Evolutionary conservation across 2,329 filamentous ascomycete genomes (phyloP), one percentile per base, ranked within the genome.

Genomic region (Aspergillus neoniger): DNA sequence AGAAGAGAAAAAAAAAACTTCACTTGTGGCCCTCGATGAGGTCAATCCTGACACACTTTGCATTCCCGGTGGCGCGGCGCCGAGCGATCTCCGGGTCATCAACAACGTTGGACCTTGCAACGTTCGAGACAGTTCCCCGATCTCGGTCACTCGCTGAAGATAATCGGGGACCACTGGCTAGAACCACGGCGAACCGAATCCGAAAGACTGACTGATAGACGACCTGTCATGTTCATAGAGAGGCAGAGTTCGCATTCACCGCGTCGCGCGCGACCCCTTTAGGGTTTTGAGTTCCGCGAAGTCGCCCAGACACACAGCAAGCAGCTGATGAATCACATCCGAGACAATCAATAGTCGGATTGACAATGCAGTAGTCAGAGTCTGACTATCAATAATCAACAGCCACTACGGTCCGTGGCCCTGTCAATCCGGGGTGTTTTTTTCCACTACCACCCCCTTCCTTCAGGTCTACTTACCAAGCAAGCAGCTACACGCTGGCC

Each of bases 371-470:
- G 23, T 55, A 55, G 53, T 41, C 39, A 44, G 39, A 55, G n/a
- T 55, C 52, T 55, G 39, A 43, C 32, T 44, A 32, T 30, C 53
- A 55, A 55, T 55, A 55, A 55, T 55, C 28, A 41, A 36, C 23
- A 25, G 23, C 53, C 53, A 55, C 39, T 32, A 9, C 9, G 12
- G n/a, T 5, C 14, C n/a, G 30, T 30, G 51, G 52, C 36, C 52
- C 51, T 55, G 36, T 55, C 52, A 43, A 30, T 55, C 52, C 38
- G 38, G 51, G 51, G 51, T 30, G 21, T n/a, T 15, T 9, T 23
- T 36, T 9, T 15, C 23, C 52, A 30, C 28, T 44, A 25, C 28
- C 25, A 25, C 25, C 25, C 10, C 32, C 32, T 36, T 36, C 30
- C 10, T 14, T 36, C 5, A 5, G 10, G 30, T 36, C 30, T 36